These are phyloP conservation scores for Eragrostis curvula DNA, from an alignment of 176 grass and related monocot genomes.

Conservation along the genomic window DNA sequence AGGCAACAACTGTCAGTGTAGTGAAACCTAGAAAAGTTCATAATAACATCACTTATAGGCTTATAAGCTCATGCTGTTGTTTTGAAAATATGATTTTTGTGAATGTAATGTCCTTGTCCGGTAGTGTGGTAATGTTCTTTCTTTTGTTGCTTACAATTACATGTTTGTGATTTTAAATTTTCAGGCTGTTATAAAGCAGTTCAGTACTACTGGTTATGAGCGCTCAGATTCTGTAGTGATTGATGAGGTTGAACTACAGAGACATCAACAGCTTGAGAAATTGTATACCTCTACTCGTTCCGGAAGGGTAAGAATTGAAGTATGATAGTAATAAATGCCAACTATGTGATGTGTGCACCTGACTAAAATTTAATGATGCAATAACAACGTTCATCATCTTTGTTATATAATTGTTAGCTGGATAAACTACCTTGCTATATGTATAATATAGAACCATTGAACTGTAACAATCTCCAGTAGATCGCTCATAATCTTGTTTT, in stretches of 20 bases:
- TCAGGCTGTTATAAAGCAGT: constrained; percentile 99
- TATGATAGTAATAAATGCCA: not conserved
- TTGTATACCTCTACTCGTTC: constrained; percentile 95
- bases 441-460: not conserved
- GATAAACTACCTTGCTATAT: not conserved
- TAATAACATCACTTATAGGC: constrained; percentile 10
- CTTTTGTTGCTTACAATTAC: constrained; percentile 43
- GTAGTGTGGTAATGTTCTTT: constrained; percentile 7
- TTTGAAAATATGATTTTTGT: not conserved
- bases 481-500: not conserved
- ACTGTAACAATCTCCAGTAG: not conserved
- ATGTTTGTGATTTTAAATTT: constrained; percentile 35
- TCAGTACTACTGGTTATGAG: constrained; percentile 84
- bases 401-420: constrained; percentile 7
- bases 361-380: not conserved
- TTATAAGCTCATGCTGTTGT: constrained; percentile 15
- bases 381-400: not conserved
- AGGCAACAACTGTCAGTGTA: constrained; percentile 20
- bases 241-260: constrained; percentile 91
- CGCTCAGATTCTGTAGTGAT: constrained; percentile 83
- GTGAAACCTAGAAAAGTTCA: not conserved
- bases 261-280: constrained; percentile 94
- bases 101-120: constrained; percentile 17
- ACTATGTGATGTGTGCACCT: constrained; percentile 15
- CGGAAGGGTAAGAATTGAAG: constrained; percentile 72